Base-by-base conservation (phyloP, 2,329 filamentous ascomycete genomes). In the Trichophaea hybrida region DNA sequence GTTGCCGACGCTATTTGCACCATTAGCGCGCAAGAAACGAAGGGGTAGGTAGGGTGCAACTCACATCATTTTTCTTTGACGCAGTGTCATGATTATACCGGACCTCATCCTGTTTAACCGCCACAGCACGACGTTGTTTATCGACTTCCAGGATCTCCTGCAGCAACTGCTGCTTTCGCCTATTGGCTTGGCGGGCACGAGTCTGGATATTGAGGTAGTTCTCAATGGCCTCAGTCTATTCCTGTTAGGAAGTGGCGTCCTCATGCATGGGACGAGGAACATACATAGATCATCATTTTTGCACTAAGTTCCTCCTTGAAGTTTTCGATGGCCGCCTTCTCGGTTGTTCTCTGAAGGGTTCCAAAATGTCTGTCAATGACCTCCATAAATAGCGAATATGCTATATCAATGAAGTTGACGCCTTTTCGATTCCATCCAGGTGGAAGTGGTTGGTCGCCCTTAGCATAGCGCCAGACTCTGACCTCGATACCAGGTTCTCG, bases 91-190 rank as follows among this genome's bases (percentile, higher is more conserved):
- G 65, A 6, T 52, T 61, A 51, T 62, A 65, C 35, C 67, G 59
- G 6, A 67, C 66, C 35, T 63, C 65, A 57, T 68, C 67, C 60
- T 67, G 67, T 43, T 67, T 59, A 10, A 65, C 64, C 8, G 66
- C 67, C 34, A 67, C 57, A 10, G 58, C 59, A 31, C 59, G 62
- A 50, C 66, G 61, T 51, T 66, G 57, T 52, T 62, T 61, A 33
- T 64, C 62, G 17, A 67, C 52, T 6, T 57, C 46, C 56, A 68
- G 58, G 8, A 68, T 40, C 40, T 68, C 65, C 6, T 61, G 54
- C 35, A 61, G 61, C 24, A 68, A 46, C 13, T 66, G 62, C 13
- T 53, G n/a, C 51, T 68, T 68, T 48, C 63, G 38, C 24, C 59
- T 61, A n/a, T 65, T 64, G 10, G 56, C 54, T 15, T 57, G 56